Base-by-base conservation (phyloP, 129 eudicot genomes). In the Ambrosia trifida region DNA sequence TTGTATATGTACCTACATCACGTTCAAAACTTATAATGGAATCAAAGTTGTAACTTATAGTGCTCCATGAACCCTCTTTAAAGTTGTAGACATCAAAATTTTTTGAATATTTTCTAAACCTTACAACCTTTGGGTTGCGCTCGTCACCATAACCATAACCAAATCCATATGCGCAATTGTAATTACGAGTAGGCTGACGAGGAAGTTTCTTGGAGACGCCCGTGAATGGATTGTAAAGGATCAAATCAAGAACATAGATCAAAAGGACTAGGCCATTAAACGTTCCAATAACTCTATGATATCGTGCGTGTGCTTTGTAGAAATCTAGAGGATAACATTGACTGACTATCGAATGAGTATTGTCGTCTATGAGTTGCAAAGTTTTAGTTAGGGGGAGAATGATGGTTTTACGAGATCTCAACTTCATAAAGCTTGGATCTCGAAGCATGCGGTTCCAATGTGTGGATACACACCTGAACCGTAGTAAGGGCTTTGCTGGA, bases 121-220 rank as follows among this genome's bases (percentile, higher is more conserved):
- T 45, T 45, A 66, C 58, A 28, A 66, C 49, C 58, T 66, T 66
- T 45, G 20, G 24, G 58, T 66, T 58, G 6, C 5, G 18, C 5
- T 28, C 58, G 4, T n/a, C 72, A 5, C 72, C 72, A 46, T 66
- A 45, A 6, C 57, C 43, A 24, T 44, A 66, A 44, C 71, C 71
- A 45, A 19, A 24, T 2, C 40, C 71, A 45, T 12, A 45, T 13
- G 3, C 1, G 10, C 7, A 8, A 45, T 45, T 0, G 11, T 9
- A 2, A 45, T 12, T 10, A 41, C 16, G 1, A 19, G 2, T 9
- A 41, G 7, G 12, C 0, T 14, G 33, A 40, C 0, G 0, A 8
- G 64, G 51, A 53, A 69, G 50, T 52, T 3, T 33, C 35, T 36
- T 69, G 35, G 19, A 52, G 7, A 4, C 50, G 3, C 64, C 1